Evolutionary conservation across 169 alveolate species (phyloP).

Genomic region (Plasmodium gaboni): DNA sequence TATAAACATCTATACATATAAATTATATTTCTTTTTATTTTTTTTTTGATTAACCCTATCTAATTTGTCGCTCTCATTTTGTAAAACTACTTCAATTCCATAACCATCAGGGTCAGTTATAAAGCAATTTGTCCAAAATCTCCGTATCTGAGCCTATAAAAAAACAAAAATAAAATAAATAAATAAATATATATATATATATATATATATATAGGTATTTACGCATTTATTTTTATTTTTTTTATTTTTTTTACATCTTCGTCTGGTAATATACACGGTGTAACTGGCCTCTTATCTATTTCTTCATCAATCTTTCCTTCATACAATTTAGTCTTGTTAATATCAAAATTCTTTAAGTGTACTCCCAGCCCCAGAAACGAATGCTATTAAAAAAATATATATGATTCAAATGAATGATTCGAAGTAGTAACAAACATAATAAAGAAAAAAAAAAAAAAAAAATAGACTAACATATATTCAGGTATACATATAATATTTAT

Average conservation of each 20-base stretch:
- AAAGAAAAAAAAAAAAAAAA: not conserved
- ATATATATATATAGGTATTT: too few relatives aligned
- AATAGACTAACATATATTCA: not conserved
- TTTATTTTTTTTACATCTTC: conserved; percentile 37
- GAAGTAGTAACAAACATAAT: not conserved
- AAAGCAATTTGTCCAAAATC: conserved; percentile 52
- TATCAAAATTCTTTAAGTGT: conserved; percentile 32
- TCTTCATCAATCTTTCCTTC: conserved; percentile 69
- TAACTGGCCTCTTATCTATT: conserved; percentile 64
- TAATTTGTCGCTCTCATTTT: conserved; percentile 21
- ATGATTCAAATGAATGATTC: not conserved
- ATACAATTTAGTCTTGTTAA: conserved; percentile 30
- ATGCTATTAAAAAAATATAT: conserved; percentile 26
- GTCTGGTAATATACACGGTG: conserved; percentile 72
- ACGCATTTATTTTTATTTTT: too few relatives aligned
- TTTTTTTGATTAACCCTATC: conserved; percentile 35
- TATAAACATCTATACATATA: not conserved
- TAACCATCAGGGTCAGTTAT: conserved; percentile 75
- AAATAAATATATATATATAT: too few relatives aligned
- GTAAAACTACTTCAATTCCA: conserved; percentile 64
- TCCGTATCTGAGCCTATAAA: conserved; percentile 46
- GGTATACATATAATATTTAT: not conserved
- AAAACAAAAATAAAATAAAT: too few relatives aligned
- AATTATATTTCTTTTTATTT: not conserved
- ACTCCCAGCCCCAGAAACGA: conserved; percentile 56